A percentile compares a stretch with the other conserved stretches of the same genome.
Evolutionary conservation across 352 stramenopile species (phyloP).

Genomic region (Phytophthora sp.): DNA sequence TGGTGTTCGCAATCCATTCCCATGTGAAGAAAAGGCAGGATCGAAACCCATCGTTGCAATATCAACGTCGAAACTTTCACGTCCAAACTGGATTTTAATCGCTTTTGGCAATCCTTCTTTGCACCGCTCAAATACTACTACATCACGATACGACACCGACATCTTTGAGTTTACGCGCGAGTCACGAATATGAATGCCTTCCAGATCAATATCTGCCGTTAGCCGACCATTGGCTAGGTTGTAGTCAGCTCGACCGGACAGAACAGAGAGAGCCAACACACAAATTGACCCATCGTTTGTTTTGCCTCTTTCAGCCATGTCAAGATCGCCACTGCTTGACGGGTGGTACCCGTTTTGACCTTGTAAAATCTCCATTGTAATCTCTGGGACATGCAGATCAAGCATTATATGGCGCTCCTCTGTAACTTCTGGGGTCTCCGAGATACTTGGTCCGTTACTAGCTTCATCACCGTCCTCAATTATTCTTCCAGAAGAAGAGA

Average conservation of each 20-base stretch:
- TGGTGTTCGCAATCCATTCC: conserved; percentile 23
- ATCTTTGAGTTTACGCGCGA: conserved; percentile 63
- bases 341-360: conserved; percentile 81
- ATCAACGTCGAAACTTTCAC: conserved; percentile 51
- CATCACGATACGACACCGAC: conserved; percentile 69
- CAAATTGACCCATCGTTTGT: conserved; percentile 80
- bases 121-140: conserved; percentile 70
- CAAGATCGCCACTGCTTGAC: conserved; percentile 74
- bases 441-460: conserved; percentile 31
- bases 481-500: conserved; percentile 29
- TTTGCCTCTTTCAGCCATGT: conserved; percentile 70
- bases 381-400: conserved; percentile 65
- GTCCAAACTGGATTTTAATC: conserved; percentile 67
- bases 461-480: conserved; percentile 42
- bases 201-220: conserved; percentile 55
- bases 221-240: conserved; percentile 54
- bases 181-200: conserved; percentile 71
- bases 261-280: conserved; percentile 55
- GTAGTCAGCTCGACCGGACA: conserved; percentile 58
- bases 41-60: conserved; percentile 51
- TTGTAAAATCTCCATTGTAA: conserved; percentile 83
- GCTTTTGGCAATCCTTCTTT: conserved; percentile 51
- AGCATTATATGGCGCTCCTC: conserved; percentile 67
- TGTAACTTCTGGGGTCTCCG: conserved; percentile 42
- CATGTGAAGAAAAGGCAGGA: conserved; percentile 36